A percentile compares a stretch with the other conserved stretches of the same genome.
Evolutionary conservation across 345 rosid genomes (phyloP).

Genomic region (Acer saccharum): DNA sequence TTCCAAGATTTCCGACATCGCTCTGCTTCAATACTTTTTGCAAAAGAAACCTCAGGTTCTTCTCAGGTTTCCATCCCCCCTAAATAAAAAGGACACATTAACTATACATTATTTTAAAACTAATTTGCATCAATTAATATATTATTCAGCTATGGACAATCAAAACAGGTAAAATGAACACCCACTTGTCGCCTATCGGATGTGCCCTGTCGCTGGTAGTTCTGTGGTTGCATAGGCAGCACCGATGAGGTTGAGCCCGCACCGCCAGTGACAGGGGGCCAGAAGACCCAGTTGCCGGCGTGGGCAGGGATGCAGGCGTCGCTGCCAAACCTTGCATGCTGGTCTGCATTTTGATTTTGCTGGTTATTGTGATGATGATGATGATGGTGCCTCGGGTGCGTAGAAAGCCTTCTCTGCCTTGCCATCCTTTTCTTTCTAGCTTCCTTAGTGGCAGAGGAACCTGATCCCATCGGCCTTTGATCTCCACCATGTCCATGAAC

Average conservation of each 20-base stretch:
- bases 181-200: constrained; percentile 76
- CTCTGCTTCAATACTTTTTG: constrained; percentile 99
- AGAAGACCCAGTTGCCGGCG: constrained; percentile 64
- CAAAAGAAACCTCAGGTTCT: constrained; percentile 88
- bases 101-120: background rate
- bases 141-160: background rate
- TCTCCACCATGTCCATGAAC: constrained; percentile 47
- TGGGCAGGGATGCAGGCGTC: constrained; percentile 34
- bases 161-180: background rate
- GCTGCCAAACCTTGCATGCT: constrained; percentile 39
- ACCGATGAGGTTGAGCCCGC: constrained; percentile 24
- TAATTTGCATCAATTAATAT: background rate
- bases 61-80: constrained; percentile 98
- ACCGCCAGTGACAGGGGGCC: constrained; percentile 41
- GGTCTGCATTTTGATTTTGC: constrained; percentile 43
- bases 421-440: constrained; percentile 99
- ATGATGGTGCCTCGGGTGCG: constrained; percentile 41
- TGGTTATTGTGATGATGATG: constrained; percentile 34
- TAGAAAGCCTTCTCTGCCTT: constrained; percentile 71
- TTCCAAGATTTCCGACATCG: constrained; percentile 95
- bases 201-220: constrained; percentile 46
- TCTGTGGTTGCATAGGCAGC: constrained; percentile 42
- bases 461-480: constrained; percentile 48
- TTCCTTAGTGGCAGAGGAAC: constrained; percentile 87
- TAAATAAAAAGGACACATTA: constrained; percentile 17